phyloP scores from a whole-genome alignment of 495 filamentous ascomycete species.

The Staphylotrichum tortipilum region DNA sequence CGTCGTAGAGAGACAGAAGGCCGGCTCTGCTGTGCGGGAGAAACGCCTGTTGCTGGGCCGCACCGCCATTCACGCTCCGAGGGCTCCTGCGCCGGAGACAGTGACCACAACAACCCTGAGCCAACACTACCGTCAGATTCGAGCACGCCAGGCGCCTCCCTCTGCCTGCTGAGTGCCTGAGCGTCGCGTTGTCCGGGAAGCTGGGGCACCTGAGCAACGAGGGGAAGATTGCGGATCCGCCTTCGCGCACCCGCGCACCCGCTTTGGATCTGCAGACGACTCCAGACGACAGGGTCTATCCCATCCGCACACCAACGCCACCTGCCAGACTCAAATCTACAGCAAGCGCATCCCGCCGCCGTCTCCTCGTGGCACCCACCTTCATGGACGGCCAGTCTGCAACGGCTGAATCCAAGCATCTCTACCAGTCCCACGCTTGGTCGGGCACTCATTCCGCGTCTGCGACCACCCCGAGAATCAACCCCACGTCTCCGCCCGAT shows the following conservation, averaged over 20 bases:
- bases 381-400: constrained; percentile 45
- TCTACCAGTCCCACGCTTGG: constrained; percentile 38
- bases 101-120: no score
- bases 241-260: not conserved
- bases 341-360: constrained; percentile 10
- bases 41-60: not conserved
- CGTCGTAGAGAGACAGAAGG: not conserved
- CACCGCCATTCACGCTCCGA: no score
- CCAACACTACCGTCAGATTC: no score
- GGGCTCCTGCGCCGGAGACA: no score
- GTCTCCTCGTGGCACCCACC: constrained; percentile 22
- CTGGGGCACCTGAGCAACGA: not conserved
- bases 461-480: constrained; percentile 17
- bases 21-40: not conserved
- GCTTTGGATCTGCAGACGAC: not conserved
- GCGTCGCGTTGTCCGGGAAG: not conserved
- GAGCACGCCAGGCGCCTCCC: no score
- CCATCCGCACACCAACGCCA: constrained; percentile 1
- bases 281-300: not conserved
- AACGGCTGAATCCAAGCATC: constrained; percentile 44
- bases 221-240: not conserved
- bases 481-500: constrained; percentile 18
- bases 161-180: not conserved
- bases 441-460: constrained; percentile 23
- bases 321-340: constrained; percentile 9